These are phyloP conservation scores for Teunomyces kruisii DNA, from an alignment of 805 yeast genomes.

Conservation along the genomic window DNA sequence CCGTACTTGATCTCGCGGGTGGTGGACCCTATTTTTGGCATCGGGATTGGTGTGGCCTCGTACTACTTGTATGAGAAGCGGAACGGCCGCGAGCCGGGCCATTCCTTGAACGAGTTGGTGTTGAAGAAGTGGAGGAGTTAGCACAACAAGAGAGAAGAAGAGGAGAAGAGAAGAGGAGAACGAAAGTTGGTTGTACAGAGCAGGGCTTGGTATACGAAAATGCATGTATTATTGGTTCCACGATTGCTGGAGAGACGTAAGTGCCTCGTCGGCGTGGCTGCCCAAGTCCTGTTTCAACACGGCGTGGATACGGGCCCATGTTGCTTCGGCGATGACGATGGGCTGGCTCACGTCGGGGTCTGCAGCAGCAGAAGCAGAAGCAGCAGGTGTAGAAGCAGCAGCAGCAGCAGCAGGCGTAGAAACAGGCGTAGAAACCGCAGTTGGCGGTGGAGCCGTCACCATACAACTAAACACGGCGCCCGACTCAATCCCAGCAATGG, in stretches of 20 bases:
- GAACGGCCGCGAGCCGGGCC: constrained; percentile 58
- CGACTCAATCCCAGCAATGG: constrained; percentile 3
- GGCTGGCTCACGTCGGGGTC: constrained; percentile 7
- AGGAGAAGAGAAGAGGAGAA: too few species aligned
- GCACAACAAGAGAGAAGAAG: too few species aligned
- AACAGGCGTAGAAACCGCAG: too few species aligned
- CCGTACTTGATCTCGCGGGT: constrained; percentile 53
- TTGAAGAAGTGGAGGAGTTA: constrained; percentile 23
- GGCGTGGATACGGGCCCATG: constrained; percentile 21
- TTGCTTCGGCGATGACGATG: constrained; percentile 9
- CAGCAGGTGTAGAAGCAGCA: constrained; percentile 1
- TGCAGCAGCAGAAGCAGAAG: constrained; percentile 7
- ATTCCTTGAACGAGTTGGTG: constrained; percentile 54
- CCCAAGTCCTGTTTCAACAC: constrained; percentile 21
- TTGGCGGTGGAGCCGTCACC: constrained; percentile 3
- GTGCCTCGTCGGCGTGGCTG: constrained; percentile 14
- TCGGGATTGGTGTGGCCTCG: constrained; percentile 60
- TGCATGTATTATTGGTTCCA: constrained; percentile 3
- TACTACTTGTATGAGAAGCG: constrained; percentile 64
- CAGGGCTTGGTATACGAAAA: too few species aligned
- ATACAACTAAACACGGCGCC: background rate
- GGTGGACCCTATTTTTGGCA: constrained; percentile 65
- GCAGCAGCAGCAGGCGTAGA: background rate
- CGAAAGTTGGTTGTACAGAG: too few species aligned
- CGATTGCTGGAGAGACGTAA: constrained; percentile 12